These are phyloP conservation scores for Crithidia expoeki DNA, from an alignment of 208 protist species.

Conservation along the genomic window DNA sequence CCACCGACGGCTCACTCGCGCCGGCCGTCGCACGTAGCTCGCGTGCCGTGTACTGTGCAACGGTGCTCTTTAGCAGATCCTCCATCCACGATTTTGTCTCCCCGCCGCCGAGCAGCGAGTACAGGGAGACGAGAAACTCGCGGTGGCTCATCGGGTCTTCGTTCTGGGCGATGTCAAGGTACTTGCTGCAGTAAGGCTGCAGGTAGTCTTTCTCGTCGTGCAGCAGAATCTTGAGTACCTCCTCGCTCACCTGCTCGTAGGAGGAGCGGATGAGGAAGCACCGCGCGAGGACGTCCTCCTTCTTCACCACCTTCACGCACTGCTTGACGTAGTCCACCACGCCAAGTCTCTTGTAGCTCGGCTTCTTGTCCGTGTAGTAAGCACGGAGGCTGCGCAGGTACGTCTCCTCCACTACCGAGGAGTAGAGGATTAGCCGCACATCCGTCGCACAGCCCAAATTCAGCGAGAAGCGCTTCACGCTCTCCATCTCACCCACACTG, in stretches of 20 bases:
- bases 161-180: conserved; percentile 37
- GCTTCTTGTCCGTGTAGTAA: conserved; percentile 47
- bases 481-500: conserved; percentile 48
- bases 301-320: conserved; percentile 40
- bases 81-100: conserved; percentile 41
- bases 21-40: conserved; percentile 21
- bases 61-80: conserved; percentile 27
- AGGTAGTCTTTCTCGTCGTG: conserved; percentile 56
- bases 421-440: conserved; percentile 52
- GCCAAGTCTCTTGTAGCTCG: conserved; percentile 35
- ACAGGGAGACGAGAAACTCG: conserved; percentile 32
- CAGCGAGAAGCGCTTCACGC: conserved; percentile 68
- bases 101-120: conserved; percentile 36
- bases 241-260: conserved; percentile 47
- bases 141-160: conserved; percentile 17
- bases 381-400: conserved; percentile 51
- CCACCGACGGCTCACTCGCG: conserved; percentile 8
- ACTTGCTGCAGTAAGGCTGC: conserved; percentile 26
- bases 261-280: conserved; percentile 66
- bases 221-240: conserved; percentile 54
- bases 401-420: conserved; percentile 60
- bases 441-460: conserved; percentile 66
- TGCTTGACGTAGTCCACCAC: conserved; percentile 51
- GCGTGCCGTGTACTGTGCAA: conserved; percentile 26
- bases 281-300: conserved; percentile 50